Percentiles rank a stretch among this genome's conserved stretches.
Evolutionary conservation across 1,139 yeast genomes (phyloP).

Genomic region (Nakaseomyces nivariensis): DNA sequence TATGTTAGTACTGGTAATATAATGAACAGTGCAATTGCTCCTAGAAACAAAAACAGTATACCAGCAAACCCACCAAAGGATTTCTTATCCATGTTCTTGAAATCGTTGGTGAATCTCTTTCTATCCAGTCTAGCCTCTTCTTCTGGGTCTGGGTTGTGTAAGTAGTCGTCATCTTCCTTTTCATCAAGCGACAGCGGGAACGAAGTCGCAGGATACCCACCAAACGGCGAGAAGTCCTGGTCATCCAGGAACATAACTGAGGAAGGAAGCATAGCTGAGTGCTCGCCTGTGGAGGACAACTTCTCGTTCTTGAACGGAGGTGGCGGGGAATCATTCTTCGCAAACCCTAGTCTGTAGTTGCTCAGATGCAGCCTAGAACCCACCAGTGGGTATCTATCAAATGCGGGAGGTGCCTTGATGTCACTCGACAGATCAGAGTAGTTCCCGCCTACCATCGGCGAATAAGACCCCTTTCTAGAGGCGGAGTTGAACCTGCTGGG

Average conservation of each 20-base stretch:
- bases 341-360: not conserved
- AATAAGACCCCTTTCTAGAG: not conserved
- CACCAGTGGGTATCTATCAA: slow-evolving; percentile 46
- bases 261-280: not conserved
- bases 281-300: not conserved
- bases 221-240: slow-evolving; percentile 70
- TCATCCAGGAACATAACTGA: slow-evolving; percentile 25
- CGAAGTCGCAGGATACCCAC: slow-evolving; percentile 84
- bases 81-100: slow-evolving; percentile 49
- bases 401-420: slow-evolving; percentile 38
- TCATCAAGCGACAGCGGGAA: slow-evolving; percentile 83
- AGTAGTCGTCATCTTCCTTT: slow-evolving; percentile 82
- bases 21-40: slow-evolving; percentile 55
- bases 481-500: slow-evolving; percentile 7
- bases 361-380: slow-evolving; percentile 19
- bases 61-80: slow-evolving; percentile 54
- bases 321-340: not conserved
- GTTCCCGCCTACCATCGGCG: not conserved
- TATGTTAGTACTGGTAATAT: slow-evolving; percentile 67
- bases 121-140: slow-evolving; percentile 72
- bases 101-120: slow-evolving; percentile 47
- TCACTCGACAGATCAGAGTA: not conserved
- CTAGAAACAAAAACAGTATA: slow-evolving; percentile 44
- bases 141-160: slow-evolving; percentile 90
- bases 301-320: not conserved